Evolutionary conservation across 2,329 filamentous ascomycete species (phyloP).

Genomic region (Incumbomyces lentus): DNA sequence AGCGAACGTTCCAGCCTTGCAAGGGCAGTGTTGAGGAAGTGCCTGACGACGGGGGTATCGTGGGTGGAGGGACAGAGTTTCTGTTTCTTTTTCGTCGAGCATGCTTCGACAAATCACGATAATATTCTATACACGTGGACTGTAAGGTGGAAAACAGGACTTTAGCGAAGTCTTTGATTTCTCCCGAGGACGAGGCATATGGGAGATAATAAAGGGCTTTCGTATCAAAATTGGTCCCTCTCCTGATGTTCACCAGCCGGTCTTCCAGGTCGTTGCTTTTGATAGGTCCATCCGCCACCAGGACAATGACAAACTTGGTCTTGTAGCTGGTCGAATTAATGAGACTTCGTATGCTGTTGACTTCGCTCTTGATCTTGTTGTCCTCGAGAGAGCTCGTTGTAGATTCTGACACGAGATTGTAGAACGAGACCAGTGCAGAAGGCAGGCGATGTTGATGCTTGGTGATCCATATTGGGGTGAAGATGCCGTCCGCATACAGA

Average conservation of each 20-base stretch:
- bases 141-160: slow-evolving; percentile 63
- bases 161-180: slow-evolving; percentile 63
- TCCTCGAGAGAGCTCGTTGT: slow-evolving; percentile 70
- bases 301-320: slow-evolving; percentile 63
- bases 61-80: slow-evolving; percentile 67
- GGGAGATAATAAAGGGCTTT: slow-evolving; percentile 81
- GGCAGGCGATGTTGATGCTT: slow-evolving; percentile 84
- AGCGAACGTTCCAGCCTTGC: slow-evolving; percentile 84
- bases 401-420: slow-evolving; percentile 61
- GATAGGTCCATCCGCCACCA: slow-evolving; percentile 62
- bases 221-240: slow-evolving; percentile 67
- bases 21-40: slow-evolving; percentile 78
- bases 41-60: slow-evolving; percentile 68
- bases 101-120: slow-evolving; percentile 88
- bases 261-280: slow-evolving; percentile 57
- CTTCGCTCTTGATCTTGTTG: slow-evolving; percentile 77
- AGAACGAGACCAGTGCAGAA: slow-evolving; percentile 70
- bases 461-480: slow-evolving; percentile 69
- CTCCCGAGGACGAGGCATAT: slow-evolving; percentile 57
- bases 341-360: slow-evolving; percentile 63
- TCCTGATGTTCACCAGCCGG: slow-evolving; percentile 66
- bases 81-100: slow-evolving; percentile 76
- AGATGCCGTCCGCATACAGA: slow-evolving; percentile 80
- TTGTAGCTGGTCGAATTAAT: slow-evolving; percentile 55
- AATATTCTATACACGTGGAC: slow-evolving; percentile 72